Evolutionary conservation across 2,329 filamentous ascomycete genomes (phyloP), one percentile per base, ranked within the genome.

Genomic region (Pseudodiploospora longispora): DNA sequence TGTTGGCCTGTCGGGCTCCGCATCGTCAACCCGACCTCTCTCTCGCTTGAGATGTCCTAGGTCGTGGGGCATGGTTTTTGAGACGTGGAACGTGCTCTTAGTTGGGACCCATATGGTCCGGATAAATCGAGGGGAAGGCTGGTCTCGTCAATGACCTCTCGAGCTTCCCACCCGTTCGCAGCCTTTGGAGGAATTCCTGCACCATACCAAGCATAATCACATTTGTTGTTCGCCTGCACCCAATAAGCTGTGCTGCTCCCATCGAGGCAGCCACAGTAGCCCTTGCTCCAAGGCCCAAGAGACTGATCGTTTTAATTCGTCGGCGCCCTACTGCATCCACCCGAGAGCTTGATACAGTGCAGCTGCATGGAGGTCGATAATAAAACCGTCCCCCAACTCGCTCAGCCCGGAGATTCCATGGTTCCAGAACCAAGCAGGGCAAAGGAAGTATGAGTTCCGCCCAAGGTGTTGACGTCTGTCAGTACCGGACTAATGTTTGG

Each of bases 381-480:
- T 61, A 61, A 53, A 60, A 49, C 53, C 53, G 50, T 50, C 52
- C 52, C 54, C 54, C 60, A 52, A 46, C 52, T 51, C 58, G 51
- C 54, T 51, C 50, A 50, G 46, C 42, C 35, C 27, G 49, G 46
- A 40, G 50, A 50, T 45, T 48, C 47, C 47, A 30, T 42, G 42
- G 49, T 52, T 48, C 50, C 50, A 49, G 52, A 49, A 41, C 53
- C 49, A 47, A 50, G 54, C 42, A 55, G 55, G 52, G 56, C 57
- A 56, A 44, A 55, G 49, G 55, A 65, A 69, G 67, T 70, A 71
- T 70, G 68, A 69, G 55, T 57, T 57, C 56, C 52, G 54, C 55
- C 54, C 59, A 56, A 48, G 57, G 54, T 42, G 56, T 66, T 49
- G 60, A 66, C 43, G 62, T 59, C 56, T 66, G 65, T 61, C 62